Evolutionary conservation across 2,329 filamentous ascomycete genomes (phyloP), one percentile per base, ranked within the genome.

Genomic region (Calycina herbarum): DNA sequence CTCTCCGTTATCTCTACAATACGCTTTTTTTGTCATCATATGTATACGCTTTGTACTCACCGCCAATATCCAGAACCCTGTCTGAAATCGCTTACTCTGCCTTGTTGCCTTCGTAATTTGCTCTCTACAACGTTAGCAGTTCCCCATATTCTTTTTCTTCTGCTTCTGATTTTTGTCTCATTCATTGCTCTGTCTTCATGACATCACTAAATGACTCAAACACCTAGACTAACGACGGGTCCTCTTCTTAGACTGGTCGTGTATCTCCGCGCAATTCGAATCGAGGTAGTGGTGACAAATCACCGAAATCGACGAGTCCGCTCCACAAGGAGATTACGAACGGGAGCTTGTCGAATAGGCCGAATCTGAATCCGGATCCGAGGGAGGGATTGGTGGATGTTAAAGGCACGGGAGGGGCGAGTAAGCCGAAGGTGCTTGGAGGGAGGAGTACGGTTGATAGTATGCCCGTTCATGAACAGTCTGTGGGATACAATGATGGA

Each of bases 221-320:
- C n/a, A 8, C 42, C 24, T 48, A 24, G 17, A 24, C 20, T 51
- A 51, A 24, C 10, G 3, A 51, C 48, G 20, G 11, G 24, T 24
- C 48, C 1, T 20, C 10, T 20, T 38, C 51, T 40, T 27, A 72
- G 71, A 70, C 67, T 35, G 71, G 71, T 17, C 70, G 69, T 8
- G 69, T 73, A 11, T 73, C 71, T 20, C 71, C 70, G 33, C 70
- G 70, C n/a, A 70, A 68, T 24, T 69, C 67, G 35, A 66, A 56
- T 48, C 33, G 67, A 2, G 68, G 66, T 45, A 64, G 63, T 42
- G 66, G 69, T 38, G 61, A 24, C n/a, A 63, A 56, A n/a, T 69
- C 70, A 5, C 68, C 73, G 0, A 48, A 62, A 11, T 81, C 83
- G 65, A 81, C 82, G 0, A 86, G 85, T 6, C 83, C 84, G 0